A percentile compares a stretch with the other conserved stretches of the same genome.
Evolutionary conservation across 129 eudicot species (phyloP).

Genomic region (Oenanthe sinensis): DNA sequence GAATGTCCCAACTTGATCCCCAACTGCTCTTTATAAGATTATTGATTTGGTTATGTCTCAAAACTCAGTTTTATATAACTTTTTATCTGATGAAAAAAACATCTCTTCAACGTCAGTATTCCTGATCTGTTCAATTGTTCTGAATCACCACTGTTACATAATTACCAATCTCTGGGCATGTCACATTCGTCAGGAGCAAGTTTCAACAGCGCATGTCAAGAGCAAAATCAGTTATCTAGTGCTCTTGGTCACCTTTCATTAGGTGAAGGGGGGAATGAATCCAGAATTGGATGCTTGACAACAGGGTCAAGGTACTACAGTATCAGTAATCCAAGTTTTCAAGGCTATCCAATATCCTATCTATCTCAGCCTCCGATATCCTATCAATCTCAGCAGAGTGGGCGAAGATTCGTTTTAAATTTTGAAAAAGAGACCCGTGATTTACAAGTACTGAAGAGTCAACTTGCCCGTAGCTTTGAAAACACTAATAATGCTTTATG

Average conservation of each 20-base stretch:
- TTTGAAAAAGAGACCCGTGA: no score
- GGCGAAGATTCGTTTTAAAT: not conserved
- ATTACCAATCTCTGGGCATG: conserved; percentile 49
- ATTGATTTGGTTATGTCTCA: no score
- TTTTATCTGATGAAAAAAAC: no score
- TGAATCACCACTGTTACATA: conserved; percentile 5
- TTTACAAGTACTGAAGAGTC: not conserved
- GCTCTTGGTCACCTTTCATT: not conserved
- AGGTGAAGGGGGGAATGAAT: conserved; percentile 17
- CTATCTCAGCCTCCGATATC: conserved; percentile 22
- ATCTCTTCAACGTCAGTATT: no score
- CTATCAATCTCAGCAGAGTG: conserved; percentile 15
- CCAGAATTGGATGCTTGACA: conserved; percentile 20
- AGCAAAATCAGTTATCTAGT: conserved; percentile 14
- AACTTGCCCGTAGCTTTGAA: not conserved
- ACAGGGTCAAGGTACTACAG: conserved; percentile 27
- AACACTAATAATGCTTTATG: not conserved
- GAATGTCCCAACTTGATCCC: no score
- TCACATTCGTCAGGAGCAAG: conserved; percentile 51
- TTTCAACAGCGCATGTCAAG: conserved; percentile 16
- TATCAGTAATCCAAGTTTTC: conserved; percentile 7
- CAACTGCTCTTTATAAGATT: no score
- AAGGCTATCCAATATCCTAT: conserved; percentile 15
- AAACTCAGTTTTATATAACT: no score
- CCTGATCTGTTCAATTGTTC: no score